Evolutionary conservation across 2,329 filamentous ascomycete genomes (phyloP).

Genomic region (Fusarium annulatum): DNA sequence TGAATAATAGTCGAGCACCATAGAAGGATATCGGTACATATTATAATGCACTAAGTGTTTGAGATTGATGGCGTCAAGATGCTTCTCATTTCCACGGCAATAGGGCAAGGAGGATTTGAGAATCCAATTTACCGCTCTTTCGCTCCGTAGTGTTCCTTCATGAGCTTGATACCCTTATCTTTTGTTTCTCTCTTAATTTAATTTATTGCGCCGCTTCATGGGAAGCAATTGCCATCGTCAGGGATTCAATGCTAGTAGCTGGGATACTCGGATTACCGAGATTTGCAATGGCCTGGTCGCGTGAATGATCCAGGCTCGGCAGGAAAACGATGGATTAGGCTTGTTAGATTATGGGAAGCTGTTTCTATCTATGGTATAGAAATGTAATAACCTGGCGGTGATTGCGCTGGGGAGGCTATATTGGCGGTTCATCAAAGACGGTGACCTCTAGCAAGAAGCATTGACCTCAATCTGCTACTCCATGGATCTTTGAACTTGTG

Average conservation of each 20-base stretch:
- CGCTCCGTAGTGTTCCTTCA: background rate
- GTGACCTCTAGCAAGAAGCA: no score
- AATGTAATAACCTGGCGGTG: conserved; percentile 14
- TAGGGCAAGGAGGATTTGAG: background rate
- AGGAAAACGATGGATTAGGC: background rate
- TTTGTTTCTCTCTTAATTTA: background rate
- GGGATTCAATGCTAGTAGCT: conserved; percentile 12
- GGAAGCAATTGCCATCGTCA: conserved; percentile 8
- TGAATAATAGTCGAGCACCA: background rate
- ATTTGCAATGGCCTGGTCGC: conserved; percentile 36
- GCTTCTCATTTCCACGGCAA: conserved; percentile 2
- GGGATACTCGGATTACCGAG: conserved; percentile 36
- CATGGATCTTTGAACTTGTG: background rate
- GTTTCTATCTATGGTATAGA: conserved; percentile 39
- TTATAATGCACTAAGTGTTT: conserved; percentile 21
- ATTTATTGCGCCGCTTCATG: conserved; percentile 2
- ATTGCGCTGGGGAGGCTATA: conserved; percentile 8
- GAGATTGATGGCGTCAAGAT: conserved; percentile 21
- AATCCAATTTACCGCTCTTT: background rate
- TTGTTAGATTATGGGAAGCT: conserved; percentile 2
- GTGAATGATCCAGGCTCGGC: conserved; percentile 2
- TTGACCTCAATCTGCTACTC: no score
- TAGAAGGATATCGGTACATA: background rate
- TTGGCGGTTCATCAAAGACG: conserved; percentile 9
- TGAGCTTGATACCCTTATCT: conserved; percentile 2